A percentile compares a stretch with the other conserved stretches of the same genome.
Conservation (phyloP, 2,329 filamentous ascomycete species). For the Aspergillus vadensis region DNA sequence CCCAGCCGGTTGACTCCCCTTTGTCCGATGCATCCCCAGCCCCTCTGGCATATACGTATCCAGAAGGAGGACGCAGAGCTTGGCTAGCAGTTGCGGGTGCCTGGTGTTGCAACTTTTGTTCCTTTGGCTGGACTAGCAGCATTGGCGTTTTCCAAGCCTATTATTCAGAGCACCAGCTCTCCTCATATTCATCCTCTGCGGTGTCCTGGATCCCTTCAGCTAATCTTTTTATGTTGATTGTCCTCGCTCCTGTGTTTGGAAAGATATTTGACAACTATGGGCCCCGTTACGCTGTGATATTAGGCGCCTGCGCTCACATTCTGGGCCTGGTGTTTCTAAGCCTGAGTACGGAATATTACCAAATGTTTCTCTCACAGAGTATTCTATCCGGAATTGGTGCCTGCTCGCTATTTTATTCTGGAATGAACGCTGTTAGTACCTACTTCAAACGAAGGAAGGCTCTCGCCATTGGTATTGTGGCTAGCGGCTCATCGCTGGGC, state of each 20-base stretch:
- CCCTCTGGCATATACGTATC: not conserved
- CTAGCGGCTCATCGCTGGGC: conserved; percentile 53
- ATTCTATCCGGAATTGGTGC: not conserved
- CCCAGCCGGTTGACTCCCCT: too few species aligned
- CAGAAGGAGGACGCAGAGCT: conserved; percentile 4
- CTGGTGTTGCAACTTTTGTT: conserved; percentile 41
- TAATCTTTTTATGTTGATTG: conserved; percentile 34
- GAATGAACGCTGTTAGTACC: conserved; percentile 22
- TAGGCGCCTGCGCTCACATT: conserved; percentile 54
- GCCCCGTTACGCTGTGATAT: conserved; percentile 54
- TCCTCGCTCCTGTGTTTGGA: conserved; percentile 54
- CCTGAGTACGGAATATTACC: conserved; percentile 53
- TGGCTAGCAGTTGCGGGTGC: not conserved
- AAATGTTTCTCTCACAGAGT: conserved; percentile 3
- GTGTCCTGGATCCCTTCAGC: conserved; percentile 62
- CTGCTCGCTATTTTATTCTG: not conserved
- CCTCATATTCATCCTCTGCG: conserved; percentile 49
- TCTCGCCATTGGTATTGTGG: conserved; percentile 53
- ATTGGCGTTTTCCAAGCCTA: conserved; percentile 61
- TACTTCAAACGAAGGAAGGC: conserved; percentile 55
- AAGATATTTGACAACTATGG: conserved; percentile 64
- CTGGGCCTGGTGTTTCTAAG: conserved; percentile 59
- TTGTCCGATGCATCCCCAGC: too few species aligned
- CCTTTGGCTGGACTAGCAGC: conserved; percentile 52
- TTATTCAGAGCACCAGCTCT: conserved; percentile 54